Evolutionary conservation across 257 asterid species (phyloP), one percentile per base, ranked within the genome.

Genomic region (Nicotiana tomentosiformis): DNA sequence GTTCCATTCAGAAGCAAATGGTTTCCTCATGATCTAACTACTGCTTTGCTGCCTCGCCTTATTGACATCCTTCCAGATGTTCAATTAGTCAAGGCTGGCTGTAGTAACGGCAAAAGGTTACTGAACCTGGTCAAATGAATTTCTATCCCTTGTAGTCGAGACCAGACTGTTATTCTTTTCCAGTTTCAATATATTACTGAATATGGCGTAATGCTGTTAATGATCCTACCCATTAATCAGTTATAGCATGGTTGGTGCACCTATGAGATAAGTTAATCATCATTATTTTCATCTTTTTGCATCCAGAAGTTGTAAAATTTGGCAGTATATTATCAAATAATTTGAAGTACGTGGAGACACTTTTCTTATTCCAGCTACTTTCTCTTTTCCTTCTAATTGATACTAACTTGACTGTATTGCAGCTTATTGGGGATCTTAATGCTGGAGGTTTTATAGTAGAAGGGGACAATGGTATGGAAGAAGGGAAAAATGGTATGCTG

Each of bases 391-490:
- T 43, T 76, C 2, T 15, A 51, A 14, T 76, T 49, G 80, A 51
- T 23, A 26, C 80, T 15, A 39, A 76, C 78, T 58, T 81, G 68
- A 15, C 60, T 56, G 64, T 74, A 67, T 77, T 86, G 93, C 93
- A 95, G 99, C 96, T 94, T 81, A 85, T 94, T 68, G 91, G 93
- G 81, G 99, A 96, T 85, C 94, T 96, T 18, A 94, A 94, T 87
- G 84, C 62, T 77, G 93, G 96, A 89, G 90, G 91, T 77, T 20
- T 89, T 78, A 83, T 89, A 87, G 83, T 85, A 68, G 93, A 87
- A 66, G 84, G 86, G 66, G 91, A 89, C 53, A 86, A 87, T 77
- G 95, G 98, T 43, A 43, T 2, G 51, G 51, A 43, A 68, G 92
- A 87, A 66, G 84, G 86, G 66, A 91, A 89, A 37, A 86, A 87